Conservation (phyloP, 345 rosid species). For the Dipteronia sinensis region DNA sequence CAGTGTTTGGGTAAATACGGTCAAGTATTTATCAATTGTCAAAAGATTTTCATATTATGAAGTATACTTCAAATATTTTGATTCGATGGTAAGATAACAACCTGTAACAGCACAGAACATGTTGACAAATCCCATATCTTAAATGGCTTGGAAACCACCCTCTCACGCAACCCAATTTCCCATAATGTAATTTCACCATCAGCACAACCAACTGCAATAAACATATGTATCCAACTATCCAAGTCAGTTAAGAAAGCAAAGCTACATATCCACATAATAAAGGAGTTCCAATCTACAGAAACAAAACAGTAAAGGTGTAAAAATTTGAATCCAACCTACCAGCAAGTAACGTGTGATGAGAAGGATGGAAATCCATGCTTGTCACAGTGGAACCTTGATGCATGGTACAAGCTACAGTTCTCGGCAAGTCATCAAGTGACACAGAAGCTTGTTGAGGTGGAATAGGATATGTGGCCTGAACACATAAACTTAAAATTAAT, state of each 20-base stretch:
- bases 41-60: background rate
- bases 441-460: conserved; percentile 48
- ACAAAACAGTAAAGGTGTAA: background rate
- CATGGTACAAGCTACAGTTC: conserved; percentile 53
- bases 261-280: background rate
- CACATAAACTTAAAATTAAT: conserved; percentile 9
- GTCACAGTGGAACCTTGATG: conserved; percentile 63
- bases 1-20: background rate
- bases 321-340: conserved; percentile 42
- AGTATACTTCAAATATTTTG: background rate
- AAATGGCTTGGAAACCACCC: conserved; percentile 61
- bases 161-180: conserved; percentile 56
- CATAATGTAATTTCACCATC: conserved; percentile 71
- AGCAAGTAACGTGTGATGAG: conserved; percentile 53
- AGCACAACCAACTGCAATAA: conserved; percentile 58
- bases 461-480: conserved; percentile 60
- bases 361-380: conserved; percentile 83
- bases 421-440: conserved; percentile 68
- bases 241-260: conserved; percentile 19
- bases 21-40: background rate
- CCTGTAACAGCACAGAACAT: conserved; percentile 57
- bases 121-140: conserved; percentile 49
- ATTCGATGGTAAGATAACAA: conserved; percentile 14
- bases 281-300: conserved; percentile 4
- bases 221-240: conserved; percentile 7